Conservation (phyloP, 352 stramenopile species). For the Globisporangium orthogonon region DNA sequence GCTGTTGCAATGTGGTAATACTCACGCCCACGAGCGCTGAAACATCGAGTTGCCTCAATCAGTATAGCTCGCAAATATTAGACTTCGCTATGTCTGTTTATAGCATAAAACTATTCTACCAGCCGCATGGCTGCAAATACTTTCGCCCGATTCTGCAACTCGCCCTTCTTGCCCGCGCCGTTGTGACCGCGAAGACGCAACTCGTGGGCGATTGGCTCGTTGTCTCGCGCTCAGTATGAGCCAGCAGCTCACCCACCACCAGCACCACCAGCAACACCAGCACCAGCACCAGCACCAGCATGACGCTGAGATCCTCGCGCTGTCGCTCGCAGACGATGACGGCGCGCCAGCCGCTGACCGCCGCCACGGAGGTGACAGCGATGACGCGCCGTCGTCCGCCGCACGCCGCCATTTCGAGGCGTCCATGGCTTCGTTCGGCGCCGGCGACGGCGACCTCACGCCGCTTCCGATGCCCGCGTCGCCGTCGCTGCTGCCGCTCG, state of each 20-base stretch:
- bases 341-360: not conserved
- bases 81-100: too few species aligned
- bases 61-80: too few species aligned
- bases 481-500: conserved; percentile 39
- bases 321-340: conserved; percentile 28
- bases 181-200: too few species aligned
- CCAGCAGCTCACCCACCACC: not conserved
- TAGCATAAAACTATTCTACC: too few species aligned
- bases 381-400: conserved; percentile 1
- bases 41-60: not conserved
- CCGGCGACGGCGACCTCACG: conserved; percentile 14
- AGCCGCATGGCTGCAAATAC: too few species aligned
- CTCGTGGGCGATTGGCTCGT: too few species aligned
- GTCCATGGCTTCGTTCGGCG: conserved; percentile 19
- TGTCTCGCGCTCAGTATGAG: too few species aligned
- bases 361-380: not conserved
- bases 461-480: conserved; percentile 41
- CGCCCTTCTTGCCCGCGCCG: too few species aligned
- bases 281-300: conserved; percentile 2
- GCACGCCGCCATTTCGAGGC: conserved; percentile 11
- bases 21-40: not conserved
- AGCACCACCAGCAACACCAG: conserved; percentile 3
- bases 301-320: conserved; percentile 33
- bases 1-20: conserved; percentile 7
- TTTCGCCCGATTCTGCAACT: too few species aligned